Base-by-base conservation (phyloP, 2,329 filamentous ascomycete species). In the Epichloe elymi region DNA sequence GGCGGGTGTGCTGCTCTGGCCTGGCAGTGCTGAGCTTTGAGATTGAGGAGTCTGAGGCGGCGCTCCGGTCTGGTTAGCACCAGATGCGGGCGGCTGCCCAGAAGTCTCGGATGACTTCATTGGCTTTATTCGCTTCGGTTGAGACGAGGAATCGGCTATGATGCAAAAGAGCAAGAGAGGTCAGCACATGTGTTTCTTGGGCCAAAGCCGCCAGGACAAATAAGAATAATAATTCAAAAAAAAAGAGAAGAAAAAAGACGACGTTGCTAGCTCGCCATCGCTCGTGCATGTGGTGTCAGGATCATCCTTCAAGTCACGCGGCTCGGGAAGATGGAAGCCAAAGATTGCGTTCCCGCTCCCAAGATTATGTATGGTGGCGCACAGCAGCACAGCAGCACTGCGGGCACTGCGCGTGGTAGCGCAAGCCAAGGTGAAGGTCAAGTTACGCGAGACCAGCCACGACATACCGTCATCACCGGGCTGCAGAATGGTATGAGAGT, bases 381-480 rank as follows among this genome's bases (percentile, higher is more conserved):
- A 51, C 49, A 40, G 30, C 42, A 35, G 51, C 38, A 40, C 41
- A 2, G 23, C 46, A 30, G 53, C 55, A 50, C 49, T 36, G 46
- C 42, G n/a, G 33, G 51, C 38, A 37, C 41, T 26, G 45, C 57
- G 55, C 52, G 50, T 40, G 20, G 51, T 48, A 45, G 45, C 41
- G 48, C 52, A 46, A 37, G 51, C 30, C 48, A 37, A 46, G 44
- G 42, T 40, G 39, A 23, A 48, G 37, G 46, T 51, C 49, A 37
- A 53, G 45, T 54, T 49, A 61, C 59, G 62, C 58, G 60, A 63
- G 53, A 57, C 55, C 57, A 51, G 59, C 58, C 63, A 66, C 63
- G 62, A 83, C 85, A 72, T 85, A 89, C 86, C 82, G 76, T 86
- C 81, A 72, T 85, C 78, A 73, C 80, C 82, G 65, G 79, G 57